A percentile compares a stretch with the other conserved stretches of the same genome.
These are phyloP conservation scores for Fomitopsis pulvina DNA, from an alignment of 768 basidiomycete genomes.

Conservation along the genomic window DNA sequence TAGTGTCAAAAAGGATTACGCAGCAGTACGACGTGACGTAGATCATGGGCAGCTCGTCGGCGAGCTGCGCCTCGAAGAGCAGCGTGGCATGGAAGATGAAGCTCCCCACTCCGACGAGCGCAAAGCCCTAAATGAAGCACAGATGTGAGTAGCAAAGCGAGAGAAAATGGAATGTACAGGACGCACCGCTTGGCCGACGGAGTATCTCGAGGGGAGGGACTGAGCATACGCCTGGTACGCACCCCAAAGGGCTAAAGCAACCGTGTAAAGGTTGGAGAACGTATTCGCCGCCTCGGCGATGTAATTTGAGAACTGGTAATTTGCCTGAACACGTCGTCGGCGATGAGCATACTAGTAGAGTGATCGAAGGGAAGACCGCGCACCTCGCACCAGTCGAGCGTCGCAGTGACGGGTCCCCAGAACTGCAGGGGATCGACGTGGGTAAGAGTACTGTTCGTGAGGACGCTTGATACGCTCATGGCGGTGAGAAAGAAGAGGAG, in stretches of 20 bases:
- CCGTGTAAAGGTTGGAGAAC: conserved; percentile 50
- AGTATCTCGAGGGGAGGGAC: conserved; percentile 31
- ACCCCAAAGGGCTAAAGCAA: conserved; percentile 39
- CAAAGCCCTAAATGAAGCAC: conserved; percentile 45
- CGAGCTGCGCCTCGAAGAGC: conserved; percentile 68
- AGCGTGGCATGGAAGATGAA: conserved; percentile 77
- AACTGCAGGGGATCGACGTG: conserved; percentile 15
- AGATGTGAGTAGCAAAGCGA: not conserved
- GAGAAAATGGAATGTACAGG: not conserved
- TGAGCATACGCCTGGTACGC: conserved; percentile 21
- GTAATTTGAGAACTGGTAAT: conserved; percentile 73
- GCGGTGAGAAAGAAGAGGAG: not conserved
- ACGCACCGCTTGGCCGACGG: conserved; percentile 26
- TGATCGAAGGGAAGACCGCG: conserved; percentile 11
- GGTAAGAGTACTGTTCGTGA: not conserved
- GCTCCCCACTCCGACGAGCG: conserved; percentile 68
- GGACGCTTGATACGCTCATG: not conserved
- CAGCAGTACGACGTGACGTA: conserved; percentile 58
- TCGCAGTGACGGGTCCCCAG: conserved; percentile 64
- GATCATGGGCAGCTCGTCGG: conserved; percentile 82
- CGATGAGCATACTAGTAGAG: not conserved
- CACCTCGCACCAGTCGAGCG: conserved; percentile 72
- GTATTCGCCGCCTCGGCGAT: conserved; percentile 74
- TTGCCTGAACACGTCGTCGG: conserved; percentile 37
- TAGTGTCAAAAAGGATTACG: conserved; percentile 54